phyloP scores from a whole-genome alignment of 2,329 filamentous ascomycete species.

The Penicillium olsonii region DNA sequence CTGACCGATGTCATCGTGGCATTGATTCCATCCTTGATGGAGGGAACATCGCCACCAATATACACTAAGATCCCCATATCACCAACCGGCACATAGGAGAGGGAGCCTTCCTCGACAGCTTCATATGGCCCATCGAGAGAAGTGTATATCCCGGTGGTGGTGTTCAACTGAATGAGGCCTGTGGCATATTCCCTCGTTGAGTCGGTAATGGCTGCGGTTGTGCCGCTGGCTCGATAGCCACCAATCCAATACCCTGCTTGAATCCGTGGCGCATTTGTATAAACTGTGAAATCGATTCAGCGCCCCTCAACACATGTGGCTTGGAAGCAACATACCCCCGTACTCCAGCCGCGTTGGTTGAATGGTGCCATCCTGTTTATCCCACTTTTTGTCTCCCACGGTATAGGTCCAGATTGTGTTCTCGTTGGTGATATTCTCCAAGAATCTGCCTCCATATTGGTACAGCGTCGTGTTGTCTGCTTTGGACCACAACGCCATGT shows the following conservation, averaged over 20 bases:
- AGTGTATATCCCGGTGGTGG: conserved; percentile 11
- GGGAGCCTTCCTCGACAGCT: conserved; percentile 12
- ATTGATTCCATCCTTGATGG: conserved; percentile 12
- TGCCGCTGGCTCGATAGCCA: conserved; percentile 12
- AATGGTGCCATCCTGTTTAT: conserved; percentile 11
- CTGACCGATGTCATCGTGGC: conserved; percentile 11
- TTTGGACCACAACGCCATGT: conserved; percentile 15
- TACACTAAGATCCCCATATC: conserved; percentile 14
- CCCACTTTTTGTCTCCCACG: conserved; percentile 1
- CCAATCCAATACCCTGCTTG: conserved; percentile 16
- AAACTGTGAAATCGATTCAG: not conserved
- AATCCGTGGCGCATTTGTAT: conserved; percentile 10
- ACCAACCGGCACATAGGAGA: conserved; percentile 13
- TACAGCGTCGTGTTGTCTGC: conserved; percentile 12
- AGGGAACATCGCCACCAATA: conserved; percentile 19
- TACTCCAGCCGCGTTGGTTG: conserved; percentile 10
- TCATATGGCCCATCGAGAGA: conserved; percentile 9
- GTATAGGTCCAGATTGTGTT: conserved; percentile 13
- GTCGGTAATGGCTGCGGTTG: conserved; percentile 14
- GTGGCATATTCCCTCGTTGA: conserved; percentile 7
- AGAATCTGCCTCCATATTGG: conserved; percentile 11
- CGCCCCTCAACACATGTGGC: not conserved
- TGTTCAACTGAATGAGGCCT: conserved; percentile 16
- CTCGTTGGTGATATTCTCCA: conserved; percentile 6
- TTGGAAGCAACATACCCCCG: conserved; percentile 11